Evolutionary conservation across 805 yeast species (phyloP), one percentile per base, ranked within the genome.

Genomic region (Starmerella apis): DNA sequence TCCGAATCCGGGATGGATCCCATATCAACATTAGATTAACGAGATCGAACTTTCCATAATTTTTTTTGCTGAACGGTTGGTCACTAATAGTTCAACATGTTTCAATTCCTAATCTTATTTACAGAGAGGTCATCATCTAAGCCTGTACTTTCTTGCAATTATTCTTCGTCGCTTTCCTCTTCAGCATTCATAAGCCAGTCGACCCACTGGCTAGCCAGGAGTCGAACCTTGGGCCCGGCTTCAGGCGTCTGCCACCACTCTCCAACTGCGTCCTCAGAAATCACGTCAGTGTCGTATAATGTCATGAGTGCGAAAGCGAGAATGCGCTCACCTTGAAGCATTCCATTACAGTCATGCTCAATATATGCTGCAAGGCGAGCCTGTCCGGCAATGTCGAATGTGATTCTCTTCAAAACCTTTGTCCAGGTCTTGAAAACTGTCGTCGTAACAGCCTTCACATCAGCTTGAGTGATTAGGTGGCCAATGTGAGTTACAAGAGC

Each of bases 171-270:
- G 54, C 74, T 66, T 56, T 78, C 82, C 57, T 76, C 80, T 52
- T 77, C 82, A 0, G 96, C 96, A 43, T 80, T 84, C 59, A 76
- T 75, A 52, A 90, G 73, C 96, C 96, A 88, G 18, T 80, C 84
- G 19, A 90, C 74, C 80, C 90, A 90, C 64, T 80, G 81, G 8
- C 68, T 76, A 2, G 86, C 79, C 56, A 77, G 71, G 25, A 63
- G 70, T 51, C 82, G 75, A 18, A 80, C 80, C 24, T 68, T 70
- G 13, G 65, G 66, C 22, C 68, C 71, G 6, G 69, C 73, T 14
- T 69, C 74, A 7, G 66, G 63, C 18, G 70, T 62, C 48, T 73
- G 71, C 95, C 95, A 92, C 98, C 98, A 92, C 45, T 67, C 63
- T 60, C 79, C 71, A 38, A 92, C 81, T 49, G 75, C 72, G 22